Base-by-base conservation (phyloP, 1,284 basidiomycete species). In the Athelia psychrophila region DNA sequence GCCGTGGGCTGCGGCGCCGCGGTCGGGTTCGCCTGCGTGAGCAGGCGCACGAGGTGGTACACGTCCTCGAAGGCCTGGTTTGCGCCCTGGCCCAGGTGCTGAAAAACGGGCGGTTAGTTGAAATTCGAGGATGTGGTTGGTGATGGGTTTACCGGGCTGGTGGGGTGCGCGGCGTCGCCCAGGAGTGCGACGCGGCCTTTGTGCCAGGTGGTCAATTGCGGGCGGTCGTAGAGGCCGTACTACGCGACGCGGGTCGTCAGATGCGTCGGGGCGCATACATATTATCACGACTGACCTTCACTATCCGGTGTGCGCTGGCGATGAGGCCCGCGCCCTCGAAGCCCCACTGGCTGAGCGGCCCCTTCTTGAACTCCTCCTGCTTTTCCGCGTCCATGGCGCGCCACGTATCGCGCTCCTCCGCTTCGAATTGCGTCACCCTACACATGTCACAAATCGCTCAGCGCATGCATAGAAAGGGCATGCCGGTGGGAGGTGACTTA, bases 41-140 rank as follows among this genome's bases (percentile, higher is more conserved):
- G 65, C 5, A 72, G 63, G 2, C 65, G 65, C 13, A 69, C 62
- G 19, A 79, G 64, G 52, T 70, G 67, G 50, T 71, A 73, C 42
- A 73, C 60, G 57, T 78, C 77, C 54, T 77, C 75, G 52, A 77
- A 70, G 0, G 76, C 72, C 57, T 77, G 76, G 56, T 77, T 78
- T 5, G 77, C 75, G 22, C 76, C 76, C 62, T 78, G 77, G 1
- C 76, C 76, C 18, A 79, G 68, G 56, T 78, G 76, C 75, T 78
- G 49, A 25, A 38, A 5, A 30, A 30, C 5, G 33, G 47, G 24
- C 3, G 24, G 42, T 12, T 54, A 46, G 22, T 16, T 8, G 5
- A 46, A 23, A 20, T 4, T 47, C n/a, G 48, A 50, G 46, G 49
- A 49, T 35, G 42, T 52, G 9, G 20, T 18, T 27, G 23, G 25